These are phyloP conservation scores for Malus domestica DNA, from an alignment of 306 rosid species.

Conservation along the genomic window DNA sequence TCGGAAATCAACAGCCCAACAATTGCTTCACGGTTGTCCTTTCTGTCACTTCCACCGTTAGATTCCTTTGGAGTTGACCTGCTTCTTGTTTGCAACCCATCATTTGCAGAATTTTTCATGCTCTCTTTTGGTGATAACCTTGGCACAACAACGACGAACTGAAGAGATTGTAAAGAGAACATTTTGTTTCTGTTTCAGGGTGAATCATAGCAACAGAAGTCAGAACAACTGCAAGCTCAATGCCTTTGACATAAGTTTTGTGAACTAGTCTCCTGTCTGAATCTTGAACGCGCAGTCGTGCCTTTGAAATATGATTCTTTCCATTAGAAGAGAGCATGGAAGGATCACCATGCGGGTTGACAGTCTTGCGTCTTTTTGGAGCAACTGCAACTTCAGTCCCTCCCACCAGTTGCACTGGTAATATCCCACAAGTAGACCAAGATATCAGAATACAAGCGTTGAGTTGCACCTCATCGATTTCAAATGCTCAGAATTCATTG, in stretches of 20 bases:
- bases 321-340: conserved; percentile 22
- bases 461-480: not conserved
- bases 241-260: conserved; percentile 32
- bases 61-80: conserved; percentile 36
- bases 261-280: conserved; percentile 44
- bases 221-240: conserved; percentile 59
- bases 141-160: conserved; percentile 54
- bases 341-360: conserved; percentile 33
- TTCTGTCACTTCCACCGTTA: conserved; percentile 39
- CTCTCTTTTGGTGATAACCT: conserved; percentile 42
- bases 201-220: conserved; percentile 80
- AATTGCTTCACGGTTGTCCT: conserved; percentile 41
- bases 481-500: not conserved
- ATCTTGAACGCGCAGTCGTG: conserved; percentile 70
- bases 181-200: conserved; percentile 69
- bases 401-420: conserved; percentile 79
- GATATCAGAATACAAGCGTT: not conserved
- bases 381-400: conserved; percentile 89
- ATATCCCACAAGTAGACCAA: not conserved
- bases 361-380: conserved; percentile 63
- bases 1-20: conserved; percentile 63
- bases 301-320: conserved; percentile 37
- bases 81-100: conserved; percentile 41
- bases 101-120: conserved; percentile 29
- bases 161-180: conserved; percentile 53